These are phyloP conservation scores for Pseudozyma flocculosa DNA, from an alignment of 1,284 basidiomycete species.

Conservation along the genomic window DNA sequence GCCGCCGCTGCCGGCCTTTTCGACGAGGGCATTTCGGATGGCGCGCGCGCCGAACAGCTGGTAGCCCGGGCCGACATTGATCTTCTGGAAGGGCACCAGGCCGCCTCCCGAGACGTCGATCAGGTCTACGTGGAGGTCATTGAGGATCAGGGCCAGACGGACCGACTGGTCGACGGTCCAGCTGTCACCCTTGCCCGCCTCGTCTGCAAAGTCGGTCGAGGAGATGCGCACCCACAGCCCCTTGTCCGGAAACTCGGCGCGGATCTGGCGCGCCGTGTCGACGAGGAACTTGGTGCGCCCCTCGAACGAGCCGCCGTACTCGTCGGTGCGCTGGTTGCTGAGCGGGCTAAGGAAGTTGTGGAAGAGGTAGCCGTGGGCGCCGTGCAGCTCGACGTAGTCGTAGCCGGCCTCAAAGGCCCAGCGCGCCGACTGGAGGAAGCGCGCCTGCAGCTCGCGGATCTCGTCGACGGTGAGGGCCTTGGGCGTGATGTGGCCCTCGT, in stretches of 20 bases:
- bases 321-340: conserved; percentile 52
- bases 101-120: conserved; percentile 50
- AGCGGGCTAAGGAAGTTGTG: conserved; percentile 60
- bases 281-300: conserved; percentile 41
- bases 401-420: conserved; percentile 61
- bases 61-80: conserved; percentile 43
- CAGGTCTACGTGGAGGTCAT: conserved; percentile 46
- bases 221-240: conserved; percentile 53
- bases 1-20: conserved; percentile 3
- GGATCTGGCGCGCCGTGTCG: conserved; percentile 38
- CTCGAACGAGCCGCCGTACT: conserved; percentile 54
- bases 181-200: conserved; percentile 21
- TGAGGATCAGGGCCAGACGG: conserved; percentile 38
- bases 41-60: conserved; percentile 43
- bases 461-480: conserved; percentile 66
- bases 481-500: conserved; percentile 63
- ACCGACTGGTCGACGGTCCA: conserved; percentile 49
- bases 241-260: conserved; percentile 44
- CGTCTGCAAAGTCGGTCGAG: conserved; percentile 50
- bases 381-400: conserved; percentile 73
- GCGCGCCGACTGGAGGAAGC: conserved; percentile 68
- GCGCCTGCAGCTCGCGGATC: conserved; percentile 67
- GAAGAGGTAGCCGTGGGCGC: conserved; percentile 66
- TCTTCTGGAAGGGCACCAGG: conserved; percentile 39
- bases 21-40: conserved; percentile 23